Conservation (phyloP, 768 basidiomycete species). For the Tremella mesenterica region DNA sequence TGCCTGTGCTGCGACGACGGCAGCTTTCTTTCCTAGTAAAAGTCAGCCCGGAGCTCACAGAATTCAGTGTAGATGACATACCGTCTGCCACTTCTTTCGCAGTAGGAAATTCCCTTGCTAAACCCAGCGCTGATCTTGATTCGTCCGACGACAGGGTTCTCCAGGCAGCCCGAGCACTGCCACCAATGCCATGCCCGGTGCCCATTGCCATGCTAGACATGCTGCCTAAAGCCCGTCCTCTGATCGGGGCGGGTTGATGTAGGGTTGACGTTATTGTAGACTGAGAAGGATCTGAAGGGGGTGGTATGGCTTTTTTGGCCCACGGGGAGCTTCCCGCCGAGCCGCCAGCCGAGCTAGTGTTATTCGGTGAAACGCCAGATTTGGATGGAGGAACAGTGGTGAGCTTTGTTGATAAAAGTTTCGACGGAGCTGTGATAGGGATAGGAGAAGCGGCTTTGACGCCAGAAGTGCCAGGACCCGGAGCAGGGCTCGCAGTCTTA, state of each 20-base stretch:
- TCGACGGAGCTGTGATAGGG: conserved; percentile 49
- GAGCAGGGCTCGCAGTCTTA: conserved; percentile 60
- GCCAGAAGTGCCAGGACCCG: conserved; percentile 14
- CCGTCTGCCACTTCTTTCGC: conserved; percentile 90
- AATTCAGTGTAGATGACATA: conserved; percentile 42
- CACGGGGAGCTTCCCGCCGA: conserved; percentile 55
- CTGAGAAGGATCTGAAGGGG: neutral
- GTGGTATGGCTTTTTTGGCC: conserved; percentile 52
- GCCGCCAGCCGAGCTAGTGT: conserved; percentile 49
- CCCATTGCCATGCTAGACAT: conserved; percentile 14
- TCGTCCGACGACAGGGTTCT: conserved; percentile 49
- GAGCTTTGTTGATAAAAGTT: conserved; percentile 77
- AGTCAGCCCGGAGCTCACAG: conserved; percentile 8
- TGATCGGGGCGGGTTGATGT: conserved; percentile 37
- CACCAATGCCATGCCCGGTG: conserved; percentile 16
- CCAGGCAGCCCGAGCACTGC: conserved; percentile 60
- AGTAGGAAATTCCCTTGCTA: conserved; percentile 77
- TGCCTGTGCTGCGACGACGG: conserved; percentile 51
- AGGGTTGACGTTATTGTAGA: no score
- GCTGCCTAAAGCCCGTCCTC: conserved; percentile 16
- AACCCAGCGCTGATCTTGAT: conserved; percentile 38
- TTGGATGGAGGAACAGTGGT: conserved; percentile 50
- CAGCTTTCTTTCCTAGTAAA: conserved; percentile 26
- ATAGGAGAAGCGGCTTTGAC: conserved; percentile 35
- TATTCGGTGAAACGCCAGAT: conserved; percentile 37